Base-by-base conservation (phyloP, 208 protist species). In the Wallacemonas sp. region DNA sequence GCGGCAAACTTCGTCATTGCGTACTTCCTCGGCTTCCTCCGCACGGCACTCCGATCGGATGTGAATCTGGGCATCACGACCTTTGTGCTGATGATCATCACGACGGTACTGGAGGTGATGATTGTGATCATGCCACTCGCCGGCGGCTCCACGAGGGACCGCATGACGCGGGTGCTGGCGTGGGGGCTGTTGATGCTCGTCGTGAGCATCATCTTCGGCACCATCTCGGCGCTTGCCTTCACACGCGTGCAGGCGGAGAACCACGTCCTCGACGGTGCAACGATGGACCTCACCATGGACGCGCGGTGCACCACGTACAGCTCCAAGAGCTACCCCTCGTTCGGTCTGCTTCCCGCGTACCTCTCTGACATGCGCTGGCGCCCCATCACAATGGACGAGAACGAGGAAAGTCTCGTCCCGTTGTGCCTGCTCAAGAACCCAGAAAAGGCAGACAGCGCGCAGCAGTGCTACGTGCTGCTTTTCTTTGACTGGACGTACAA, bases 291-390 rank as follows among this genome's bases (percentile, higher is more conserved):
- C 65, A 83, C 81, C 11, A 76, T 80, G 78, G 29, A 65, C 2
- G 67, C 80, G 17, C 62, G 70, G 33, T 92, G 89, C 64, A 65
- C 34, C 3, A 68, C 68, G 0, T 84, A 86, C 68, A 68, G 64
- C 44, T 47, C 49, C 30, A 65, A 77, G 21, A 60, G 68, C 24
- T 63, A 63, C 12, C 89, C 89, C 0, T 86, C 84, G 36, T 95
- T 95, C 67, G 83, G 46, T 1, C 47, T 86, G 1, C 68, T 95
- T 21, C 84, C 90, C 1, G 80, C 90, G 0, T n/a, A 58, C 23
- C 76, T 95, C 17, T 61, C 26, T 34, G 90, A 95, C 70, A 23
- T 93, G 23, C 86, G 90, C 27, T 95, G 90, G 85, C 82, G 90
- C 8, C 85, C 79, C 21, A 68, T 95, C 60, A 93, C 86, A 26